A percentile compares a stretch with the other conserved stretches of the same genome.
These are phyloP conservation scores for Arthrobotrys musiformis DNA, from an alignment of 2,329 filamentous ascomycete species.

Conservation along the genomic window DNA sequence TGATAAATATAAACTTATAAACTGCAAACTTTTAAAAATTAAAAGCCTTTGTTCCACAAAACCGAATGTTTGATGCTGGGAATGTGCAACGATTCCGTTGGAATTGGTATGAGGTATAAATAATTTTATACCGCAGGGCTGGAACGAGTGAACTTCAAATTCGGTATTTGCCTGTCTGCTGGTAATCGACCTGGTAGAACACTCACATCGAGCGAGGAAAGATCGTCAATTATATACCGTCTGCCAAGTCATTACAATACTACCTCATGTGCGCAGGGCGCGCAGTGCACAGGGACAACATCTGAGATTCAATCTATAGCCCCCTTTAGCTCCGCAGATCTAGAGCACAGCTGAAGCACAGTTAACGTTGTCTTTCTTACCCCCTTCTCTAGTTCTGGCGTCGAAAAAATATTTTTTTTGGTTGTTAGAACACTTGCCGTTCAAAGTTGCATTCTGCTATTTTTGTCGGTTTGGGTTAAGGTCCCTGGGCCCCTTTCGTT, in stretches of 20 bases:
- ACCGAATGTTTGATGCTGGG: not conserved
- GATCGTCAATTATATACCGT: constrained; percentile 52
- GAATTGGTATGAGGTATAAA: not conserved
- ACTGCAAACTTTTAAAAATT: not conserved
- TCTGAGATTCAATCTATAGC: constrained; percentile 1
- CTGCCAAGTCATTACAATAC: constrained; percentile 53
- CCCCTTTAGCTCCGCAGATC: constrained; percentile 38
- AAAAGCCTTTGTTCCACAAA: not conserved
- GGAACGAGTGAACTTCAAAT: no score
- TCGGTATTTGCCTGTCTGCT: constrained; percentile 22
- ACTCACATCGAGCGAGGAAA: constrained; percentile 21
- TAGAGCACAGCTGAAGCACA: constrained; percentile 7
- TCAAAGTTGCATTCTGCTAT: constrained; percentile 47
- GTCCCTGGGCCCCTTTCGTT: constrained; percentile 31
- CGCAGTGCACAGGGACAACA: not conserved
- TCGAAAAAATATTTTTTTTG: constrained; percentile 20
- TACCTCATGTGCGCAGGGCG: constrained; percentile 27
- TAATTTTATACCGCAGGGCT: constrained; percentile 10
- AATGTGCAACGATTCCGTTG: not conserved
- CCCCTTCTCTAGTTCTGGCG: not conserved
- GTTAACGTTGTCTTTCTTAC: not conserved
- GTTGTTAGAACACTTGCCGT: constrained; percentile 3
- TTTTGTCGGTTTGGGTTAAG: constrained; percentile 32
- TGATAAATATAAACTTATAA: not conserved
- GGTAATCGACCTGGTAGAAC: constrained; percentile 20